These are phyloP conservation scores for Microbotryum scabiosae DNA, from an alignment of 1,284 basidiomycete genomes.

Conservation along the genomic window DNA sequence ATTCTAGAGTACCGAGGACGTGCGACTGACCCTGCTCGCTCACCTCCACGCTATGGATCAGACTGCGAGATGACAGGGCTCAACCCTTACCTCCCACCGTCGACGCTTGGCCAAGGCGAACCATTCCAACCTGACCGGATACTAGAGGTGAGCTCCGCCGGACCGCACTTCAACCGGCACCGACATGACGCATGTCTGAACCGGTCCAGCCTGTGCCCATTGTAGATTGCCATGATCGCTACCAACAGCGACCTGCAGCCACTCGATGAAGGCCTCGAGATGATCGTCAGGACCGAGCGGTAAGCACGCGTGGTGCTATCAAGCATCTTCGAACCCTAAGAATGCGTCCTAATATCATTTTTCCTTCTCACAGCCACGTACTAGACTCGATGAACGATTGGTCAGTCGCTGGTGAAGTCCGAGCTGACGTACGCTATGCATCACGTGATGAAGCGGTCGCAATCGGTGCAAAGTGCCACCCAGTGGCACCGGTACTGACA, in stretches of 20 bases:
- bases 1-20: too few relatives aligned
- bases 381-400: slow-evolving; percentile 41
- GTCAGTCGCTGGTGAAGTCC: slow-evolving; percentile 30
- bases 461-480: too few relatives aligned
- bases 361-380: slow-evolving; percentile 37
- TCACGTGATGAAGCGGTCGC: too few relatives aligned
- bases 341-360: too few relatives aligned
- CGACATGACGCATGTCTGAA: neutral
- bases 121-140: slow-evolving; percentile 26
- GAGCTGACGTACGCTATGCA: neutral
- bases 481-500: too few relatives aligned
- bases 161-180: too few relatives aligned
- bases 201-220: neutral
- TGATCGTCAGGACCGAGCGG: slow-evolving; percentile 43
- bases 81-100: slow-evolving; percentile 19
- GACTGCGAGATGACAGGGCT: slow-evolving; percentile 32
- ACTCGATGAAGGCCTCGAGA: slow-evolving; percentile 48
- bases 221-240: slow-evolving; percentile 41
- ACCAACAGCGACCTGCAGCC: slow-evolving; percentile 46
- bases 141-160: slow-evolving; percentile 14
- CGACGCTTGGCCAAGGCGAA: slow-evolving; percentile 10
- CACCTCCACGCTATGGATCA: neutral
- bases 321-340: too few relatives aligned
- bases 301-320: too few relatives aligned
- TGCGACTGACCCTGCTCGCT: too few relatives aligned